phyloP scores from a whole-genome alignment of 2,329 filamentous ascomycete genomes.

The Monosporascus sp. region DNA sequence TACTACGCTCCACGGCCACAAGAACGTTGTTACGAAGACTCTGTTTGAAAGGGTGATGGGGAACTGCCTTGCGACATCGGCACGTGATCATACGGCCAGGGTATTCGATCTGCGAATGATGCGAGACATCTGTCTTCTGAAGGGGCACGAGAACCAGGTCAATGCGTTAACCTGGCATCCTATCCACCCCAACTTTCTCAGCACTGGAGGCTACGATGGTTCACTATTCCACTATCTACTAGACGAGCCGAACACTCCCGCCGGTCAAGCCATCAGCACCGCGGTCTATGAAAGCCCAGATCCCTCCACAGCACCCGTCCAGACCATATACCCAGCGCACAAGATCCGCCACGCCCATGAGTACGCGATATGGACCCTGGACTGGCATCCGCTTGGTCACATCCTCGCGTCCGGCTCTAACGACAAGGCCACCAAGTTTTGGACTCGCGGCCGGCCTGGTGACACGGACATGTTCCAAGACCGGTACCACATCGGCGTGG shows the following conservation, averaged over 20 bases:
- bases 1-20: conserved; percentile 92
- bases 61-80: conserved; percentile 83
- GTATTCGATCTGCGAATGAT: conserved; percentile 97
- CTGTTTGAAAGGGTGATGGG: conserved; percentile 83
- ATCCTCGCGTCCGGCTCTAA: conserved; percentile 94
- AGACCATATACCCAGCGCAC: conserved; percentile 91
- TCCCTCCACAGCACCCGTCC: conserved; percentile 71
- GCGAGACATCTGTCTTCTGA: conserved; percentile 90
- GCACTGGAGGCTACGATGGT: conserved; percentile 85
- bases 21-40: conserved; percentile 93
- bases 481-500: conserved; percentile 91
- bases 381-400: conserved; percentile 96
- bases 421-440: conserved; percentile 94
- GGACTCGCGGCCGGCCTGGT: conserved; percentile 85
- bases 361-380: conserved; percentile 93
- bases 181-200: conserved; percentile 81
- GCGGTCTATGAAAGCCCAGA: conserved; percentile 84
- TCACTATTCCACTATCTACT: conserved; percentile 91
- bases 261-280: conserved; percentile 64
- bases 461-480: conserved; percentile 84
- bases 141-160: conserved; percentile 94
- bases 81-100: conserved; percentile 85
- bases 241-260: conserved; percentile 84
- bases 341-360: conserved; percentile 84
- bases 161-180: conserved; percentile 92